phyloP scores from a whole-genome alignment of 2,329 filamentous ascomycete species.

The Stagonosporopsis rhizophila region DNA sequence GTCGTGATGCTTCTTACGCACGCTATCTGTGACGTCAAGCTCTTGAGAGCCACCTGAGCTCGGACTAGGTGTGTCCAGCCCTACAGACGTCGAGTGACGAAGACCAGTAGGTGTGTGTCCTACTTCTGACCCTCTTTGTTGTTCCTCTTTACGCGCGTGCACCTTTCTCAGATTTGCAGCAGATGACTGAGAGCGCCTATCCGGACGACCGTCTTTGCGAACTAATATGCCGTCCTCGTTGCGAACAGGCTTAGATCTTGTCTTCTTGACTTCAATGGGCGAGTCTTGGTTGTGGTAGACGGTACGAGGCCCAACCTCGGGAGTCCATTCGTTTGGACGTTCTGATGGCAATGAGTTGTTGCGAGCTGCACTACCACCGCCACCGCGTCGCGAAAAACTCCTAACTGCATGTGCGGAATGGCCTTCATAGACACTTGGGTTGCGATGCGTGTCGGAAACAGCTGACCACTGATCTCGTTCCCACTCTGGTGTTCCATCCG shows the following conservation, averaged over 20 bases:
- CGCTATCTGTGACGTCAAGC: conserved; percentile 24
- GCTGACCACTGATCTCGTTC: conserved; percentile 49
- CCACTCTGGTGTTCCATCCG: conserved; percentile 51
- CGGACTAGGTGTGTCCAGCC: conserved; percentile 41
- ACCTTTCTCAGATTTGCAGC: conserved; percentile 61
- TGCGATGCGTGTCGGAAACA: conserved; percentile 43
- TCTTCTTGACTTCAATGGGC: conserved; percentile 51
- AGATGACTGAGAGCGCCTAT: conserved; percentile 60
- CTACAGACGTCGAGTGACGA: conserved; percentile 21
- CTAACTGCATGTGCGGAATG: conserved; percentile 33
- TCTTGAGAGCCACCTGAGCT: conserved; percentile 18
- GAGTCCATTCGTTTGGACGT: conserved; percentile 37
- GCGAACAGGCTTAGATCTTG: conserved; percentile 57
- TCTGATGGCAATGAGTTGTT: conserved; percentile 33
- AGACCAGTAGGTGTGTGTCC: conserved; percentile 35
- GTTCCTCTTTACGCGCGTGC: conserved; percentile 56
- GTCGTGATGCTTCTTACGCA: conserved; percentile 40
- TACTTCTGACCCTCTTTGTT: conserved; percentile 32
- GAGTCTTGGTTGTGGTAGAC: conserved; percentile 4
- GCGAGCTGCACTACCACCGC: conserved; percentile 37
- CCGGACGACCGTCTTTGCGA: conserved; percentile 59
- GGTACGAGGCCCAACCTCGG: conserved; percentile 9
- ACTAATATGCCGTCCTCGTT: conserved; percentile 60
- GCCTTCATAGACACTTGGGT: conserved; percentile 49
- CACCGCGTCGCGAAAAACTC: conserved; percentile 45